Evolutionary conservation across 2,329 filamentous ascomycete species (phyloP).

Genomic region (Fusarium brevicatenulatum): DNA sequence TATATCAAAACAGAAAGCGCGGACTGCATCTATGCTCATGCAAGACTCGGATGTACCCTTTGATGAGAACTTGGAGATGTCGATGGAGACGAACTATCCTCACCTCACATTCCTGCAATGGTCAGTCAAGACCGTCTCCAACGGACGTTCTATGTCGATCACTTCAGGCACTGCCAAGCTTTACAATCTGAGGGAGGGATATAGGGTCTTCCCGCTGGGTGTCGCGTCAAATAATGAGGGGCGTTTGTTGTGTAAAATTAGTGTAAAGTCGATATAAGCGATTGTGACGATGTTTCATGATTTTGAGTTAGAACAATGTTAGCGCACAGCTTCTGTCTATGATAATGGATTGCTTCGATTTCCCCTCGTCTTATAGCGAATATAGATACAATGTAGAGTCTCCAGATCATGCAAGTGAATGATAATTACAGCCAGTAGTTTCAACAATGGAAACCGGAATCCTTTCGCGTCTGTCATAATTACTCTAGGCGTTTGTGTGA

Average conservation of each 20-base stretch:
- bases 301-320: not conserved
- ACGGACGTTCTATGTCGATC: not conserved
- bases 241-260: constrained; percentile 14
- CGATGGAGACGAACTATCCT: not conserved
- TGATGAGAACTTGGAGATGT: not conserved
- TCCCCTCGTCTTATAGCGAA: too few relatives aligned
- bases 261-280: not conserved
- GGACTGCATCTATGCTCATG: not conserved
- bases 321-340: not conserved
- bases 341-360: rapidly evolving
- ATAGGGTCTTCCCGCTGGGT: not conserved
- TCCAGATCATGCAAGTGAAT: not conserved
- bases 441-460: not conserved
- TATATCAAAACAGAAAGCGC: not conserved
- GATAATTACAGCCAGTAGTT: not conserved
- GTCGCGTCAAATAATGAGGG: not conserved
- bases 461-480: not conserved
- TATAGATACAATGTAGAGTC: too few relatives aligned
- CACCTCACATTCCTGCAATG: constrained; percentile 5
- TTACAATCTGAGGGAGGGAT: constrained; percentile 1
- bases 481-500: not conserved
- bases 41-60: not conserved
- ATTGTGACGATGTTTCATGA: not conserved
- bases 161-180: constrained; percentile 1
- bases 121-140: not conserved